Percentiles rank a stretch among this genome's conserved stretches.
Conservation (phyloP, 108 stramenopile species). For the Skeletonema menzelii region DNA sequence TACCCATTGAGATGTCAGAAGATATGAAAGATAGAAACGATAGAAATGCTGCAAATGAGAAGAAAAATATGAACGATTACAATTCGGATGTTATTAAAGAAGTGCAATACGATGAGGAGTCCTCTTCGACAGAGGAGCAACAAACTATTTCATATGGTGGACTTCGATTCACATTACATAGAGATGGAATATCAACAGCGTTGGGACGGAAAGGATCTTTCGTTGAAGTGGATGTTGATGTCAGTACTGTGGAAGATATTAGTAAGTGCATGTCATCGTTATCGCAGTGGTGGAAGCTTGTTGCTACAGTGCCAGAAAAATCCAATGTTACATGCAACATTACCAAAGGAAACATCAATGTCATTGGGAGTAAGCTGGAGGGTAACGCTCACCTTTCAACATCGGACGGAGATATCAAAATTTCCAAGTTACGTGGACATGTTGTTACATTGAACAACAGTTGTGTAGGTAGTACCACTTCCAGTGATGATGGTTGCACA, state of each 20-base stretch:
- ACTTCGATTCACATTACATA: constrained; percentile 14
- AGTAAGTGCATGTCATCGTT: neutral
- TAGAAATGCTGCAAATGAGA: neutral
- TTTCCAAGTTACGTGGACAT: constrained; percentile 72
- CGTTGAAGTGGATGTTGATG: constrained; percentile 21
- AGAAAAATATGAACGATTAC: neutral
- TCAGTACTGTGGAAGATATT: neutral
- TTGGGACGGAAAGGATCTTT: constrained; percentile 24
- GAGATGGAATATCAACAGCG: constrained; percentile 26
- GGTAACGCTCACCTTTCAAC: constrained; percentile 67
- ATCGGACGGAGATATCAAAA: constrained; percentile 52
- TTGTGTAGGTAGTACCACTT: too few species aligned
- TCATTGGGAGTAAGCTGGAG: constrained; percentile 69
- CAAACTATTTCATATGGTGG: constrained; percentile 6
- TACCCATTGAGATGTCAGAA: constrained; percentile 1
- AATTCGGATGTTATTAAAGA: neutral
- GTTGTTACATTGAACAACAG: constrained; percentile 47
- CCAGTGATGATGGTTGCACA: neutral
- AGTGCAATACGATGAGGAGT: neutral
- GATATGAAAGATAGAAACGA: neutral
- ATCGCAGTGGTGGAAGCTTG: constrained; percentile 15
- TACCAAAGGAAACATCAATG: constrained; percentile 44
- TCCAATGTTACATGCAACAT: constrained; percentile 63
- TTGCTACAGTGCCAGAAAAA: constrained; percentile 76
- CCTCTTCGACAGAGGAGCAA: neutral